These are phyloP conservation scores for Saccharomycopsis amapae DNA, from an alignment of 805 yeast species.

Conservation along the genomic window DNA sequence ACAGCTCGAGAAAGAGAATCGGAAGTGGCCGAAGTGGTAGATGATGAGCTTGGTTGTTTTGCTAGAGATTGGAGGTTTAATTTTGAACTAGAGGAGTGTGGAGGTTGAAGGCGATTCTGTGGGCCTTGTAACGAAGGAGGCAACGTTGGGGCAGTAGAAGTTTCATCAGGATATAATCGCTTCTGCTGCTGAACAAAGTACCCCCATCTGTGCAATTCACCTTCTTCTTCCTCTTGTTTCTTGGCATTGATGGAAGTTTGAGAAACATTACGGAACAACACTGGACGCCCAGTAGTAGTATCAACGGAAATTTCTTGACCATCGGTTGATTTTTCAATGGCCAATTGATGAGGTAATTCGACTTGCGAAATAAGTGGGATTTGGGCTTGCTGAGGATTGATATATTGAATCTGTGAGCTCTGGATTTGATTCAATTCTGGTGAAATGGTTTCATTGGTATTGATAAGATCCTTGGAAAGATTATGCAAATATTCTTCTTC, in stretches of 20 bases:
- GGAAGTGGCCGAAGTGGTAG: not conserved
- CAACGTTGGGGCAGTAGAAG: not conserved
- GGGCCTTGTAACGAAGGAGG: not conserved
- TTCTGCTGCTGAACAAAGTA: conserved; percentile 63
- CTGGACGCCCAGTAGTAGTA: conserved; percentile 64
- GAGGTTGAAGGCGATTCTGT: not conserved
- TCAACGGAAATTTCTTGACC: conserved; percentile 52
- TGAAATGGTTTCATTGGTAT: conserved; percentile 17
- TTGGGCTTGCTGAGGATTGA: conserved; percentile 6
- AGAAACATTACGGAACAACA: conserved; percentile 54
- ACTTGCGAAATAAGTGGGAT: conserved; percentile 9
- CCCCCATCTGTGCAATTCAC: conserved; percentile 85
- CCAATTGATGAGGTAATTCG: conserved; percentile 59
- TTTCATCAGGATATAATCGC: conserved; percentile 29
- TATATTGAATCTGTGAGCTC: conserved; percentile 18
- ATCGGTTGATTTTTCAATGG: conserved; percentile 52
- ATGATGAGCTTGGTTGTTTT: not conserved
- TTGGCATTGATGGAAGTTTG: conserved; percentile 62
- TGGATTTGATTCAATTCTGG: conserved; percentile 18
- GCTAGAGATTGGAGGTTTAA: not conserved
- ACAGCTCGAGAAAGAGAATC: not conserved
- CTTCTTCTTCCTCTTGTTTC: conserved; percentile 84
- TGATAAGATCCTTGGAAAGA: conserved; percentile 20
- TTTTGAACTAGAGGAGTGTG: not conserved
- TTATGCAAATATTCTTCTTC: conserved; percentile 20